Conservation (phyloP, 2,329 filamentous ascomycete genomes). For the Paramyrothecium sp. region DNA sequence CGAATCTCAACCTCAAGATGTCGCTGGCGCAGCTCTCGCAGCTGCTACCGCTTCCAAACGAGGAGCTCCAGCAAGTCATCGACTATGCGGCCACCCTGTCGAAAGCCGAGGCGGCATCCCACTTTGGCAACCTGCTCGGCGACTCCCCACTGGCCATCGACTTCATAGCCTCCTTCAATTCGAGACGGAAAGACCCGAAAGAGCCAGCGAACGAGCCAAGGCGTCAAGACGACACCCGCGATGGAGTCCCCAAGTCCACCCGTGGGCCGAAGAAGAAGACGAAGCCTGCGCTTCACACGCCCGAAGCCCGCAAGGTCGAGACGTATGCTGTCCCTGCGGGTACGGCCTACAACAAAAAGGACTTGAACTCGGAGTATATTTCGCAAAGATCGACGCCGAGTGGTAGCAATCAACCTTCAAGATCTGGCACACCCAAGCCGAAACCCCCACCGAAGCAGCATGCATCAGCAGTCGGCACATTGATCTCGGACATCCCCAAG, state of each 20-base stretch:
- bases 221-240: slow-evolving; percentile 21
- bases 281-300: slow-evolving; percentile 62
- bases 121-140: slow-evolving; percentile 85
- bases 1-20: slow-evolving; percentile 32
- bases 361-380: slow-evolving; percentile 72
- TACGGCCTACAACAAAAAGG: slow-evolving; percentile 71
- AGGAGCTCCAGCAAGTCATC: slow-evolving; percentile 80
- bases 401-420: slow-evolving; percentile 33
- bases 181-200: slow-evolving; percentile 49
- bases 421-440: slow-evolving; percentile 32
- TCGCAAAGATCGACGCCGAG: slow-evolving; percentile 42
- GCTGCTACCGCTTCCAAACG: slow-evolving; percentile 81
- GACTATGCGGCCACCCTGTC: slow-evolving; percentile 77
- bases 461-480: slow-evolving; percentile 64
- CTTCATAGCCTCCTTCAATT: slow-evolving; percentile 81
- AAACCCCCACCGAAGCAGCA: slow-evolving; percentile 52
- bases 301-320: slow-evolving; percentile 56
- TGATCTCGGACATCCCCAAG: slow-evolving; percentile 75
- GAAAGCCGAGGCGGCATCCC: slow-evolving; percentile 74
- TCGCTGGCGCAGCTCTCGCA: slow-evolving; percentile 68
- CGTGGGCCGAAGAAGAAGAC: slow-evolving; percentile 51
- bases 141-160: slow-evolving; percentile 76
- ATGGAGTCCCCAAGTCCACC: slow-evolving; percentile 47
- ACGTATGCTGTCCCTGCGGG: slow-evolving; percentile 67
- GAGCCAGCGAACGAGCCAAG: slow-evolving; percentile 11